Conservation (phyloP, 768 basidiomycete genomes). For the Terana coerulea region DNA sequence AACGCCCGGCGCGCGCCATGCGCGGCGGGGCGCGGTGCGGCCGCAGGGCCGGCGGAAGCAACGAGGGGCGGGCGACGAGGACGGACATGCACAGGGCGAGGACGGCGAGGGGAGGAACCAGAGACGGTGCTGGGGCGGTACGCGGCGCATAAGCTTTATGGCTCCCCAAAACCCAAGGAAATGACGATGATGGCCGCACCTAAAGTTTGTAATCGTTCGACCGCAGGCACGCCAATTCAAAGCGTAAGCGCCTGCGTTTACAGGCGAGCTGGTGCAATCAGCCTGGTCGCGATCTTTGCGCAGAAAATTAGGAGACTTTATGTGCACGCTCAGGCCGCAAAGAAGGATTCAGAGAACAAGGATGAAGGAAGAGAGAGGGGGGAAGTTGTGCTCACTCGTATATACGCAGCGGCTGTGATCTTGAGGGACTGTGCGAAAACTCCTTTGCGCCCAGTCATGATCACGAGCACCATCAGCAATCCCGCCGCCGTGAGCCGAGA, state of each 20-base stretch:
- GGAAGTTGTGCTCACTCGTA: not conserved
- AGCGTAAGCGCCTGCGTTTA: not conserved
- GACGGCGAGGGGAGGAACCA: conserved; percentile 5
- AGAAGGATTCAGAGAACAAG: not conserved
- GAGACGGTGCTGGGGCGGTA: not conserved
- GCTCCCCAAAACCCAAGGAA: not conserved
- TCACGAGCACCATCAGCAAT: not conserved
- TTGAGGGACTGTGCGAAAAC: not conserved
- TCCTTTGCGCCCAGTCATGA: conserved; percentile 6
- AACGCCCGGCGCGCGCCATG: conserved; percentile 46
- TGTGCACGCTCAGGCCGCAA: not conserved
- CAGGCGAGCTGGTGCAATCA: too few species aligned
- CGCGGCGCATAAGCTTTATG: not conserved
- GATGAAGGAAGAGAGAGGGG: not conserved
- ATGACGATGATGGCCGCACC: not conserved
- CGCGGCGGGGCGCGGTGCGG: conserved; percentile 8
- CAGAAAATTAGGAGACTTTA: not conserved
- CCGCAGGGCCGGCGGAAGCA: conserved; percentile 26
- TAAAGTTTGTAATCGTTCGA: conserved; percentile 2
- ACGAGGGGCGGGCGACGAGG: conserved; percentile 1
- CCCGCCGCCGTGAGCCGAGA: not conserved
- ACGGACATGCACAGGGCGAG: conserved; percentile 13
- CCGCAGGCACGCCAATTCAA: too few species aligned
- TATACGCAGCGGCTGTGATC: conserved; percentile 1
- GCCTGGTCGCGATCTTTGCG: too few species aligned